phyloP scores from a whole-genome alignment of 1,139 yeast species.

The Dujonia santamariae region DNA sequence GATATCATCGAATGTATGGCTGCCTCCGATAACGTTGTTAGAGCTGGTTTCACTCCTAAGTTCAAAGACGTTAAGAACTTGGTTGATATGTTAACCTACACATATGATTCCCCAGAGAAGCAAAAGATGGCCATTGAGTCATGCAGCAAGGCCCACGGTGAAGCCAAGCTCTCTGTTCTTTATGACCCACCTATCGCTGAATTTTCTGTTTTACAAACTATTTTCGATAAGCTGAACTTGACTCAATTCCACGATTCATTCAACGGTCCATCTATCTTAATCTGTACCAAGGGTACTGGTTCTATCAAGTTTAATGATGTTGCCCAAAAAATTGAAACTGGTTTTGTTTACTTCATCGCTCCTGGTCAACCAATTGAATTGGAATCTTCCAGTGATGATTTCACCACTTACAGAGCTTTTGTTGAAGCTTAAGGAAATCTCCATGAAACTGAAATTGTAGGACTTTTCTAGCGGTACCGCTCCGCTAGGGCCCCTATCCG shows the following conservation, averaged over 20 bases:
- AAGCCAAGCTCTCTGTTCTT: conserved; percentile 56
- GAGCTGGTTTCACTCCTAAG: conserved; percentile 98
- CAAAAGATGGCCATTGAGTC: conserved; percentile 79
- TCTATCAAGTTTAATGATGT: conserved; percentile 43
- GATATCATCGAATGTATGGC: conserved; percentile 99
- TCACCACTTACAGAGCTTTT: conserved; percentile 84
- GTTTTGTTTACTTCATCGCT: conserved; percentile 81
- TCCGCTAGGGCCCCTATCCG: too few relatives aligned
- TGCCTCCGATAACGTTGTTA: conserved; percentile 94
- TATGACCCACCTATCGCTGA: conserved; percentile 97
- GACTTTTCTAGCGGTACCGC: too few relatives aligned
- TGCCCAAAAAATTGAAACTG: conserved; percentile 45
- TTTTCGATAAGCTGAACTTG: conserved; percentile 46
- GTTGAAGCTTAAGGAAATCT: conserved; percentile 53
- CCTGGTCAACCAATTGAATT: conserved; percentile 69
- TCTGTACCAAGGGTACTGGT: conserved; percentile 82
- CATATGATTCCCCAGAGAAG: conserved; percentile 83
- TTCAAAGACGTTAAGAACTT: conserved; percentile 90
- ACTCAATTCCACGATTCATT: conserved; percentile 51
- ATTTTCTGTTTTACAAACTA: conserved; percentile 83
- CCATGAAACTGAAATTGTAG: neutral
- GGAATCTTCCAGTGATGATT: conserved; percentile 45
- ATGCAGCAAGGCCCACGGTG: conserved; percentile 67
- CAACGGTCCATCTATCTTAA: conserved; percentile 85
- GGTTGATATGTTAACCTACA: conserved; percentile 87